Percentiles rank a stretch among this genome's conserved stretches.
Conservation (phyloP, 768 basidiomycete genomes). For the Podaxis sp. region DNA sequence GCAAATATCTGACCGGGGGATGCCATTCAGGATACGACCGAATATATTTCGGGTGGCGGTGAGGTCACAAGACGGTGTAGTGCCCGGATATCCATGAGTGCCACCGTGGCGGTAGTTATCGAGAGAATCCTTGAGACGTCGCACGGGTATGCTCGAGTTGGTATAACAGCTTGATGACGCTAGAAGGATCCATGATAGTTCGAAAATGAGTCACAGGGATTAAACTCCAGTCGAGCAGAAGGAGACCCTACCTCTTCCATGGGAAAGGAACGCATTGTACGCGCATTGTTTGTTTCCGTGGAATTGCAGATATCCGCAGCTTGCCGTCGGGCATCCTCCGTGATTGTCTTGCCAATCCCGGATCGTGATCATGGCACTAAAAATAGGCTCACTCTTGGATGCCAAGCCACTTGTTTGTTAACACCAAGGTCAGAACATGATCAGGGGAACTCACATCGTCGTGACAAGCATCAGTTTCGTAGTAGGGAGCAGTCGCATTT, state of each 20-base stretch:
- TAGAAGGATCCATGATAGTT: neutral
- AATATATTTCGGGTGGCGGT: conserved; percentile 2
- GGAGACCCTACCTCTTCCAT: neutral
- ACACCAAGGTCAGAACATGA: neutral
- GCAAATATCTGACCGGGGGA: neutral
- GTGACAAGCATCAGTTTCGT: conserved; percentile 6
- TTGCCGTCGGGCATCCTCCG: neutral
- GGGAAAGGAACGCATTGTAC: conserved; percentile 10
- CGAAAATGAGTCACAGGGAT: neutral
- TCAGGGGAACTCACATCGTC: conserved; percentile 2
- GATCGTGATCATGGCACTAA: neutral
- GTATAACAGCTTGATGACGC: neutral
- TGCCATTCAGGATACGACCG: conserved; percentile 3
- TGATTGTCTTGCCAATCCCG: conserved; percentile 4
- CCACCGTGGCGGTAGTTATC: neutral
- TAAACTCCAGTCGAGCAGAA: neutral
- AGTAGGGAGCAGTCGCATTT: neutral
- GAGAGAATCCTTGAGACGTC: conserved; percentile 3
- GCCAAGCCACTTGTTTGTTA: neutral
- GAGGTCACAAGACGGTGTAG: neutral
- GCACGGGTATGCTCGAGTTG: neutral
- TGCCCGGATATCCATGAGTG: neutral
- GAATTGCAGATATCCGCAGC: conserved; percentile 10
- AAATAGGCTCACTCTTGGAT: conserved; percentile 11
- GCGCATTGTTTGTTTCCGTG: conserved; percentile 9